A percentile compares a stretch with the other conserved stretches of the same genome.
These are phyloP conservation scores for Withania somnifera DNA, from an alignment of 305 asterid species.

Conservation along the genomic window DNA sequence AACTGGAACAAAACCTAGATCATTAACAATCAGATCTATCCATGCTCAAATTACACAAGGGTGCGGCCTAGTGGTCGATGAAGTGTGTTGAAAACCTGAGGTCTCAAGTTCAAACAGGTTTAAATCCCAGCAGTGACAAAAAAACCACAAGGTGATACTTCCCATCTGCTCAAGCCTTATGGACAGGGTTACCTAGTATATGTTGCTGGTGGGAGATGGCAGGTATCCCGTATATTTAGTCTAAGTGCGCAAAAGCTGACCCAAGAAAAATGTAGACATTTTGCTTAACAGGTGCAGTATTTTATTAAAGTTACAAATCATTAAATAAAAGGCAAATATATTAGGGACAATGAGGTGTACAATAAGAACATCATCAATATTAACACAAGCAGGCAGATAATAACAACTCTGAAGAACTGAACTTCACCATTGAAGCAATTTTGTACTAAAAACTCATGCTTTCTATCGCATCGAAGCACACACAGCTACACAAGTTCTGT, in stretches of 20 bases:
- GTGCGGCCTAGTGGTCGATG: no score
- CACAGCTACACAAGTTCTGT: background rate
- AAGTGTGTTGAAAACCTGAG: no score
- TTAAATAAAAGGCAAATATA: background rate
- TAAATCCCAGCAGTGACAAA: no score
- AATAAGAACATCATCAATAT: background rate
- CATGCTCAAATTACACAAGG: background rate
- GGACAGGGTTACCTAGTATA: no score
- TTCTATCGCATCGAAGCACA: background rate
- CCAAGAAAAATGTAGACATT: background rate
- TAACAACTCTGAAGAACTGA: background rate
- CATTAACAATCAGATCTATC: background rate
- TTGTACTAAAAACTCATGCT: background rate
- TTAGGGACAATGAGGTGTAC: background rate
- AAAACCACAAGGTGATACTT: no score
- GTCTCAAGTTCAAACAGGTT: no score
- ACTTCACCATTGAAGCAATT: background rate
- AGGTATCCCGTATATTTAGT: no score
- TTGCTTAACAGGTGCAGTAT: background rate
- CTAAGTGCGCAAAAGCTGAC: no score
- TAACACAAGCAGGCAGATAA: background rate
- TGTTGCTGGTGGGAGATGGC: no score
- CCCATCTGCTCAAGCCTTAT: no score
- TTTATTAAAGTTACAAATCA: background rate
- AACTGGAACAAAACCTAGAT: background rate